Evolutionary conservation across 2,329 filamentous ascomycete genomes (phyloP), one percentile per base, ranked within the genome.

Genomic region (Hymenoscyphus fraxineus): DNA sequence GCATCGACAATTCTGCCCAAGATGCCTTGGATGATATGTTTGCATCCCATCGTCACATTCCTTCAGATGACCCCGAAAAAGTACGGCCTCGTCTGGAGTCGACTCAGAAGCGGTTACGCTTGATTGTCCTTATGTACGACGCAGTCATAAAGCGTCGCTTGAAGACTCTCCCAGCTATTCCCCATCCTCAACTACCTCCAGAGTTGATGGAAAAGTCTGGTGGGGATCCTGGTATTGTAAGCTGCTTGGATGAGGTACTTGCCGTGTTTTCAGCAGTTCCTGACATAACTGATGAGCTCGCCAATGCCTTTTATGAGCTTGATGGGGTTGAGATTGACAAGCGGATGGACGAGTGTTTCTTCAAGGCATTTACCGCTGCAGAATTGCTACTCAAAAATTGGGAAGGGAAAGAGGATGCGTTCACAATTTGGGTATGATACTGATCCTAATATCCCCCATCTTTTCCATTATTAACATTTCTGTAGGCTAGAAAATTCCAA

Each of bases 241-340:
- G 58, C 66, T 80, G 79, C 1, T 70, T 88, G 0, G 87, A 93
- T 67, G 77, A 83, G 51, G 80, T 87, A 0, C 77, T 90, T 65
- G 74, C 76, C 0, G 71, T 83, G 1, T 77, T 94, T 32, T 82
- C 83, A 63, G 77, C 77, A 16, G 80, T 93, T 19, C 88, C 91
- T 0, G 83, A 90, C 59, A 80, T 81, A 16, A 88, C 91, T 22
- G 89, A 92, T 47, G 88, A 92, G 41, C 76, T 93, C 9, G 89
- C 90, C 0, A 83, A 80, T 60, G 82, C 85, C 0, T 92, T 96
- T 65, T 96, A 96, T 78, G 85, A 88, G 13, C 77, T 90, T 19
- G 83, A 89, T 55, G 80, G 80, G 0, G 76, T 79, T 0, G 80
- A 84, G 32, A 88, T 90, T 56, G 86, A 88, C 70, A 74, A 76